A percentile compares a stretch with the other conserved stretches of the same genome.
Evolutionary conservation across 371 early-diverging fungal genomes (phyloP).

Genomic region (Conidiobolus coronatus): DNA sequence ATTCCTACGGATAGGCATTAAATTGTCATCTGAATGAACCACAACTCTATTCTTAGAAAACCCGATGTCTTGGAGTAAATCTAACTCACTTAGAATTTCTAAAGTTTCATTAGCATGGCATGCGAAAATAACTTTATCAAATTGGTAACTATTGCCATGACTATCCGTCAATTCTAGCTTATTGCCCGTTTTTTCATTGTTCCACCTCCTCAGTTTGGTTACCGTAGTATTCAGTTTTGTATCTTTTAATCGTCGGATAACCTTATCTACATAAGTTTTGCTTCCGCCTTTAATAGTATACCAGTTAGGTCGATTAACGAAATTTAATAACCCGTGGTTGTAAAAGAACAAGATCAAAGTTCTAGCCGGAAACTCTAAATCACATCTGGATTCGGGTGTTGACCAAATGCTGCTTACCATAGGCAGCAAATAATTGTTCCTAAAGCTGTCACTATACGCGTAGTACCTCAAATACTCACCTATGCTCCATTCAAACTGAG

Average conservation of each 20-base stretch:
- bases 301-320: slow-evolving; percentile 24
- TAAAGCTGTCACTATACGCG: slow-evolving; percentile 21
- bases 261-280: slow-evolving; percentile 13
- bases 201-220: no score
- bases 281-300: slow-evolving; percentile 22
- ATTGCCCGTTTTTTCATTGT: neutral
- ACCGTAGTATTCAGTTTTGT: neutral
- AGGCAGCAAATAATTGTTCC: slow-evolving; percentile 24
- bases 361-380: slow-evolving; percentile 21
- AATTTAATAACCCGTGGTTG: slow-evolving; percentile 27
- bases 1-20: slow-evolving; percentile 23
- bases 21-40: slow-evolving; percentile 17
- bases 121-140: slow-evolving; percentile 30
- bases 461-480: slow-evolving; percentile 20
- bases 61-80: slow-evolving; percentile 15
- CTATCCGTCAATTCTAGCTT: slow-evolving; percentile 9
- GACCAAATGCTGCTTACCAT: slow-evolving; percentile 39
- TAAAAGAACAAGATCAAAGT: slow-evolving; percentile 30
- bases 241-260: slow-evolving; percentile 11
- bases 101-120: slow-evolving; percentile 29
- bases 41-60: slow-evolving; percentile 21
- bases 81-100: slow-evolving; percentile 20
- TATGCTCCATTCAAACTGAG: slow-evolving; percentile 8
- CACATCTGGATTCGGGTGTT: slow-evolving; percentile 25
- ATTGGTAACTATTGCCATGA: slow-evolving; percentile 11